phyloP scores from a whole-genome alignment of 1,284 basidiomycete species.

The Melampsora abietis-canadensis region DNA sequence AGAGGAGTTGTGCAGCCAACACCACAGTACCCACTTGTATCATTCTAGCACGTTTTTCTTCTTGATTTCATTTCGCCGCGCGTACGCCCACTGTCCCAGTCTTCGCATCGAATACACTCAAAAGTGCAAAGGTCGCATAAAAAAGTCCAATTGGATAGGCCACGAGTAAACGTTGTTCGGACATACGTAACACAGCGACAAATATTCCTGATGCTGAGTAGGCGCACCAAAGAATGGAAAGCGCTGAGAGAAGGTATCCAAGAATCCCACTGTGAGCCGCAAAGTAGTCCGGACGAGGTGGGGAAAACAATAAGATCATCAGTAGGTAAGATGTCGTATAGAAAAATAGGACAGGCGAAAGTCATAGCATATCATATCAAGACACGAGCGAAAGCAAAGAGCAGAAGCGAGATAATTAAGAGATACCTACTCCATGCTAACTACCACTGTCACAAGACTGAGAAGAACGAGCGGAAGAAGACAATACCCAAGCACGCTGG shows the following conservation, averaged over 20 bases:
- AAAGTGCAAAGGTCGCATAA: conserved; percentile 56
- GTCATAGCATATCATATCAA: background rate
- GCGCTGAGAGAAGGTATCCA: conserved; percentile 73
- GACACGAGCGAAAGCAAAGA: background rate
- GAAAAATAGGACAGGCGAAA: background rate
- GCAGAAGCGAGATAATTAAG: background rate
- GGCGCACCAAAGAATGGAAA: conserved; percentile 90
- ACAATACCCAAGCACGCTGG: conserved; percentile 94
- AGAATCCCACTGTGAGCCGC: conserved; percentile 63
- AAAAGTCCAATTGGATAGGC: conserved; percentile 88
- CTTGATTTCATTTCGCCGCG: conserved; percentile 10
- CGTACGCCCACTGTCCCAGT: conserved; percentile 43
- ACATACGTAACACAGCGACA: conserved; percentile 86
- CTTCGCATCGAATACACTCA: conserved; percentile 46
- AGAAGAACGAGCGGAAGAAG: conserved; percentile 95
- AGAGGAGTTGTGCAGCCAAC: background rate
- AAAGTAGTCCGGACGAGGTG: conserved; percentile 34
- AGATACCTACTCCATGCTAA: conserved; percentile 76
- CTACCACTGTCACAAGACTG: conserved; percentile 78
- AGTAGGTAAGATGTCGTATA: conserved; percentile 16
- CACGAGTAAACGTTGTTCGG: conserved; percentile 83
- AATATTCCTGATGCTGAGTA: conserved; percentile 91
- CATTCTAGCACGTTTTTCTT: too few species aligned
- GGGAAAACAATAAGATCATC: conserved; percentile 39
- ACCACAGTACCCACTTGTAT: background rate